Evolutionary conservation across 495 filamentous ascomycete genomes (phyloP).

Genomic region (Aspergillus haitiensis): DNA sequence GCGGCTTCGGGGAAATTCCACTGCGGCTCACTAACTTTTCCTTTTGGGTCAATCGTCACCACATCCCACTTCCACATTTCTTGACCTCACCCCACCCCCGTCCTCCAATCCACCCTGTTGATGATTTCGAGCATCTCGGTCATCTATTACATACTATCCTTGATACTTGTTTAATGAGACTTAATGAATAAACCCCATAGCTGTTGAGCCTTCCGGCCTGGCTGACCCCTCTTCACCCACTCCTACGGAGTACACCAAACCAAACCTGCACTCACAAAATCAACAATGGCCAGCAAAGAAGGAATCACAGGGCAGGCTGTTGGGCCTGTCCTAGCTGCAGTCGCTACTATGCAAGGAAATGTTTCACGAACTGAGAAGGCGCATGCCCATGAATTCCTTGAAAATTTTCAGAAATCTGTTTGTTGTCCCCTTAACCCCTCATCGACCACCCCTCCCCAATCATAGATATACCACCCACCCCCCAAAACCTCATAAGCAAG

Average conservation of each 20-base stretch:
- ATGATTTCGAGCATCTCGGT: slow-evolving; percentile 8
- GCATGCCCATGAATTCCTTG: slow-evolving; percentile 84
- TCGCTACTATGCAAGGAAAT: slow-evolving; percentile 87
- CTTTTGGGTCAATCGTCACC: slow-evolving; percentile 32
- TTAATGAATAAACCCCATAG: slow-evolving; percentile 28
- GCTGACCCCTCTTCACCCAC: slow-evolving; percentile 30
- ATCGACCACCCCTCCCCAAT: background rate
- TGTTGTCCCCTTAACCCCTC: slow-evolving; percentile 39
- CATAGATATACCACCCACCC: background rate
- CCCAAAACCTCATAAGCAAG: background rate
- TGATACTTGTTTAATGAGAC: slow-evolving; percentile 25
- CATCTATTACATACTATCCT: slow-evolving; percentile 4
- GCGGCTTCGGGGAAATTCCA: slow-evolving; percentile 12
- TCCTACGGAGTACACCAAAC: slow-evolving; percentile 18
- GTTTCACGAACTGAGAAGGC: slow-evolving; percentile 80
- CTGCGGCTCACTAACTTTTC: slow-evolving; percentile 35
- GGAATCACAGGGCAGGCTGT: slow-evolving; percentile 64
- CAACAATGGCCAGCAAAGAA: slow-evolving; percentile 68
- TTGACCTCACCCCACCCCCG: slow-evolving; percentile 16
- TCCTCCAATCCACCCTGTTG: slow-evolving; percentile 20
- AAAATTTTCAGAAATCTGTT: slow-evolving; percentile 98
- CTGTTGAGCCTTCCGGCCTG: slow-evolving; percentile 33
- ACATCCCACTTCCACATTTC: slow-evolving; percentile 42
- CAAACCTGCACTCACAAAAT: slow-evolving; percentile 22
- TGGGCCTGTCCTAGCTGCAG: slow-evolving; percentile 79